phyloP scores from a whole-genome alignment of 1,284 basidiomycete species.

The Cutaneotrichosporon cyanovorans region DNA sequence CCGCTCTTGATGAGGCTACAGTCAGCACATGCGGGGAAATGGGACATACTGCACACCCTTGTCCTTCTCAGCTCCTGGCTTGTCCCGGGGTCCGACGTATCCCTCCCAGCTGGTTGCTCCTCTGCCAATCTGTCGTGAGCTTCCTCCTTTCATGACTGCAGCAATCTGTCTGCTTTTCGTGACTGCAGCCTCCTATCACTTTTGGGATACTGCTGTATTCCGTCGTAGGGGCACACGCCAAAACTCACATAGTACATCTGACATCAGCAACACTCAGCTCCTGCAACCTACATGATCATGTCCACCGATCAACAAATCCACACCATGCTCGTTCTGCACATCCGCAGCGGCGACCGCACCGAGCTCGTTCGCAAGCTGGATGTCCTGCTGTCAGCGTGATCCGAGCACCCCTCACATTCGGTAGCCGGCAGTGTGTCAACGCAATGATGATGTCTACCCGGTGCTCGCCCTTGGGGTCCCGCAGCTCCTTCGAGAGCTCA shows the following conservation, averaged over 20 bases:
- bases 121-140: slow-evolving; percentile 57
- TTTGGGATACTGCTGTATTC: no score
- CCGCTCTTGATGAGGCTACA: slow-evolving; percentile 65
- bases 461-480: slow-evolving; percentile 62
- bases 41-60: slow-evolving; percentile 57
- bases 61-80: slow-evolving; percentile 68
- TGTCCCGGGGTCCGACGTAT: slow-evolving; percentile 53
- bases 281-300: slow-evolving; percentile 66
- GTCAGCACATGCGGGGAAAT: background rate
- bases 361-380: slow-evolving; percentile 57
- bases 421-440: slow-evolving; percentile 68
- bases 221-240: no score
- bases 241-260: slow-evolving; percentile 35
- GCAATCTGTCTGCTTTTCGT: no score
- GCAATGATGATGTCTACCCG: slow-evolving; percentile 72
- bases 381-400: slow-evolving; percentile 53
- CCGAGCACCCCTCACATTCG: slow-evolving; percentile 51
- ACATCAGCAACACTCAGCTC: slow-evolving; percentile 1
- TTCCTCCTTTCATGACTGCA: background rate
- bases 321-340: slow-evolving; percentile 57
- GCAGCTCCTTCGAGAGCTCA: slow-evolving; percentile 60
- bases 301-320: slow-evolving; percentile 78
- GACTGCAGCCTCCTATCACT: no score
- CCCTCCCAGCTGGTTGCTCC: slow-evolving; percentile 68
- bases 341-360: slow-evolving; percentile 54